phyloP scores from a whole-genome alignment of 257 asterid species.

The Solanum ossicruentum region DNA sequence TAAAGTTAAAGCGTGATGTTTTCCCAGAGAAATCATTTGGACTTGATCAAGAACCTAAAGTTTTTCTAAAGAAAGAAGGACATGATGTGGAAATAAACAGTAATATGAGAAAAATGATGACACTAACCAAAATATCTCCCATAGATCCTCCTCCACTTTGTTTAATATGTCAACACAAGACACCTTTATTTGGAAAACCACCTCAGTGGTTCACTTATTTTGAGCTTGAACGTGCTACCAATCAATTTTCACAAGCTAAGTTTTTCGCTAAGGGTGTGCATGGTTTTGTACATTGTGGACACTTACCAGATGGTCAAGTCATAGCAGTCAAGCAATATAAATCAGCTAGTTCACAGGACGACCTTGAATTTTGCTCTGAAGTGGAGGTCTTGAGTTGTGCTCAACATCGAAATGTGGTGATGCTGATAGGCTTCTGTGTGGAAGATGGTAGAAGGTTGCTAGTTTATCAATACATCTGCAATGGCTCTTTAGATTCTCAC shows the following conservation, averaged over 20 bases:
- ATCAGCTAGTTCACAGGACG: slow-evolving; percentile 73
- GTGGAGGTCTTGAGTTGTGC: slow-evolving; percentile 87
- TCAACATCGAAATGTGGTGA: slow-evolving; percentile 88
- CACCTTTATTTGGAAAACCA: slow-evolving; percentile 68
- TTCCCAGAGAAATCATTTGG: slow-evolving; percentile 1
- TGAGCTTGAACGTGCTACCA: slow-evolving; percentile 68
- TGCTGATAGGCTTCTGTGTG: slow-evolving; percentile 79
- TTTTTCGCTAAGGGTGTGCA: slow-evolving; percentile 95
- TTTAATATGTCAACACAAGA: slow-evolving; percentile 58
- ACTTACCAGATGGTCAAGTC: slow-evolving; percentile 54
- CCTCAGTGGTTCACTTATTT: slow-evolving; percentile 56
- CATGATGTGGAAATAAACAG: slow-evolving; percentile 8
- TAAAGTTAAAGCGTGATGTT: slow-evolving; percentile 14
- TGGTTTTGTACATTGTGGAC: slow-evolving; percentile 83
- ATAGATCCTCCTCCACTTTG: slow-evolving; percentile 81
- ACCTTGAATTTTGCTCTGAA: slow-evolving; percentile 83
- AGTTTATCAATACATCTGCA: slow-evolving; percentile 83
- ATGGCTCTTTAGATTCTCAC: slow-evolving; percentile 77
- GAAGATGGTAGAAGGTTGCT: slow-evolving; percentile 63
- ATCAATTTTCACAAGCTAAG: slow-evolving; percentile 52
- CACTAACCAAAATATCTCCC: slow-evolving; percentile 26
- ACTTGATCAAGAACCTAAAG: slow-evolving; percentile 6
- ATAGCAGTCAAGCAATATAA: slow-evolving; percentile 84
- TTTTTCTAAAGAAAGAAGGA: neutral
- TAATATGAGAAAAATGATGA: slow-evolving; percentile 48